Base-by-base conservation (phyloP, 768 basidiomycete species). In the Strobilomyces confusus region DNA sequence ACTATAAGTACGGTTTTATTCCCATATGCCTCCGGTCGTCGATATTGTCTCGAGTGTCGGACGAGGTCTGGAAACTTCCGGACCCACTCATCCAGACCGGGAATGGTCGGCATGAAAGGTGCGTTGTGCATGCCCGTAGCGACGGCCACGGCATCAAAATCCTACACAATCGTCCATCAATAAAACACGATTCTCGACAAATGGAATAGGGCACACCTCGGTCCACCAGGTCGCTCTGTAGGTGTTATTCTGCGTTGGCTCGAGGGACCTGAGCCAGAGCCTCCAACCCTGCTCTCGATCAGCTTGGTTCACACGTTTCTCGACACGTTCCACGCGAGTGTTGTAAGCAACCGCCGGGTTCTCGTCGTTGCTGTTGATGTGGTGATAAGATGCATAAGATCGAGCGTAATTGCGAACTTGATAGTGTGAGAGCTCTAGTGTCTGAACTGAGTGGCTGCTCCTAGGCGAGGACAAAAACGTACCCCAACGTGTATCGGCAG, bases 321-420 rank as follows among this genome's bases (percentile, higher is more conserved):
- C 71, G 29, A 75, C 64, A 12, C 61, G 63, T 49, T 80, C 78
- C 8, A 81, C 77, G 11, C 78, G 75, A 0, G 79, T 80, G 61
- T 76, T 76, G 63, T 75, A 79, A 3, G 72, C 69, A 1, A 71
- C 53, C 25, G 70, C 61, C 0, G 69, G 66, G 49, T 72, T 77
- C 9, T 65, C 62, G 48, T 78, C 78, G 48, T 79, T 58, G 40
- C 57, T 58, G 14, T 58, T 59, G 17, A 59, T 33, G 25, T 45
- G 41, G 9, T 58, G 51, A 20, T 49, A 58, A 4, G 57, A 58
- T 9, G 57, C 48, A n/a, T 59, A 59, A 12, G 58, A 58, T 11
- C 57, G 48, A 41, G 59, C 14, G 20, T 80, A 76, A 36, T 69
- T 63, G 50, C 66, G 61, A 34, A 75, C 32, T 43, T 69, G 63